Base-by-base conservation (phyloP, 2,329 filamentous ascomycete genomes). In the Diplodia sapinea region DNA sequence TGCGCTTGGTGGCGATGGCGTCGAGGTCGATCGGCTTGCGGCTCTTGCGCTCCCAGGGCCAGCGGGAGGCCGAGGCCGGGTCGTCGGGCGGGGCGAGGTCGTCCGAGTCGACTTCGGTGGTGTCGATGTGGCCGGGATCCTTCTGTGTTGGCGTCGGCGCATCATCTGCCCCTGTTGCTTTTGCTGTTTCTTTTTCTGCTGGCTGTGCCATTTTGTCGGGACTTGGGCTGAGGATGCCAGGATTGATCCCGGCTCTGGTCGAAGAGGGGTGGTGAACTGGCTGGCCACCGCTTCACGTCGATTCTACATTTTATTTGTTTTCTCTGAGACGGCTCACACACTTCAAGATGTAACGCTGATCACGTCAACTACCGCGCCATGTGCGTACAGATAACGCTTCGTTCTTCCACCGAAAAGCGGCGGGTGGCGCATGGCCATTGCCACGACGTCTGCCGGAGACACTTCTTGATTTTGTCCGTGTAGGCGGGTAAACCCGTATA, bases 301-400 rank as follows among this genome's bases (percentile, higher is more conserved):
- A 20, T 7, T 47, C n/a, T 12, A 47, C 8, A 47, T 47, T 7
- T 47, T 20, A 20, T 47, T 47, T 47, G 20, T 47, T 9, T 17
- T 47, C 17, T 17, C 8, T 47, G 43, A n/a, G 1, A 20, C 7
- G 26, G 36, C 33, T 49, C 9, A 17, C 43, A 23, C 8, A 23
- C 23, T 12, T 12, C 36, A 17, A 50, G 13, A 62, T 51, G 57
- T 23, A 51, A 62, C 57, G 4, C 17, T 38, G 29, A 62, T 62
- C 57, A 62, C 57, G 57, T 50, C 57, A 62, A 50, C 33, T 62
- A 51, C 57, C 43, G 51, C 57, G 29, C 43, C 57, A 29, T 36
- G 36, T 23, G 43, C 57, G 57, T 50, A 50, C 15, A 62, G 57
- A 62, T 62, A 50, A 50, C 57, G 57, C 43, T 50, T 9, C 17